A percentile compares a stretch with the other conserved stretches of the same genome.
These are phyloP conservation scores for Rhizopus stolonifer DNA, from an alignment of 371 early-diverging fungal species.

Conservation along the genomic window DNA sequence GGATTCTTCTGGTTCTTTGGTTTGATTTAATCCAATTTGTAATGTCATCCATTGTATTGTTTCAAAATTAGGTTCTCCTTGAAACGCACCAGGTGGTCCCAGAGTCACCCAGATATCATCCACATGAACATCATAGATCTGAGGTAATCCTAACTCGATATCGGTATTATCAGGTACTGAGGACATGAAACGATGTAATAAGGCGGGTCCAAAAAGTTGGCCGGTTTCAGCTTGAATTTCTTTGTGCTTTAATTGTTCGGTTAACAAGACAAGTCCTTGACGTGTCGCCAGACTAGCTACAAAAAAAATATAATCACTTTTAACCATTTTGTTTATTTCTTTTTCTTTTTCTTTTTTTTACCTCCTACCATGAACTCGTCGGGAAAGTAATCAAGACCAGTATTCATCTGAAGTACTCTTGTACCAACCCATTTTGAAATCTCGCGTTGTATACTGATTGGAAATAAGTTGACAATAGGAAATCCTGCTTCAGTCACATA, in stretches of 20 bases:
- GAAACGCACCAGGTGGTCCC: conserved; percentile 38
- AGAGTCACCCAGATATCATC: conserved; percentile 56
- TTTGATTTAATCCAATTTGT: conserved; percentile 21
- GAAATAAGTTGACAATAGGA: conserved; percentile 42
- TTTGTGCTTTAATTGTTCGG: conserved; percentile 28
- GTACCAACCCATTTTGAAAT: conserved; percentile 48
- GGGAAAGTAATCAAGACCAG: conserved; percentile 53
- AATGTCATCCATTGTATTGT: conserved; percentile 48
- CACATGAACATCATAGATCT: conserved; percentile 52
- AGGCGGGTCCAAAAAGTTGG: conserved; percentile 41
- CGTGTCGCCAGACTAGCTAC: conserved; percentile 53
- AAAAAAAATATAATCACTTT: neutral
- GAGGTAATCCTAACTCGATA: conserved; percentile 44
- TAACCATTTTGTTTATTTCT: too few relatives aligned
- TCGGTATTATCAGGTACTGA: conserved; percentile 22
- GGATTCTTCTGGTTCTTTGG: conserved; percentile 38
- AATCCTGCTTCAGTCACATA: conserved; percentile 43
- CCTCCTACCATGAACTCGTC: conserved; percentile 64
- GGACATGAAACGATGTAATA: conserved; percentile 37
- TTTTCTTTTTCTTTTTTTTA: conserved; percentile 12
- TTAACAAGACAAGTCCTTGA: conserved; percentile 36
- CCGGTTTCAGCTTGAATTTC: conserved; percentile 24
- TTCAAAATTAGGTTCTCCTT: conserved; percentile 27
- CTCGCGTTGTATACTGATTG: conserved; percentile 44
- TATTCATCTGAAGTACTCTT: conserved; percentile 52